Base-by-base conservation (phyloP, 495 filamentous ascomycete genomes). In the Xylaria palmicola region DNA sequence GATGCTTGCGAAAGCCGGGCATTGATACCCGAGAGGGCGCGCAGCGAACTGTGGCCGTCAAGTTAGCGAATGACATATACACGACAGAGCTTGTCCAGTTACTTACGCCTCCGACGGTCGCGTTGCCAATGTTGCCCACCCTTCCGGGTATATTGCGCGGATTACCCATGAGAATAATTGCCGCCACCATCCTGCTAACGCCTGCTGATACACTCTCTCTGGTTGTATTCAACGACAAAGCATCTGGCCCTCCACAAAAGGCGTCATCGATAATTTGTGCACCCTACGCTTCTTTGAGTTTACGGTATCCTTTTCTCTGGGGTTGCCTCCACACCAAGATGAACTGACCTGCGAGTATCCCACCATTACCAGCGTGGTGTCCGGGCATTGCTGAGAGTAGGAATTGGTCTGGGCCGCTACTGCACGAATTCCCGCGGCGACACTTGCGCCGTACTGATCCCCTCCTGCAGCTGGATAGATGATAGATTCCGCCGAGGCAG, bases 181-280 rank as follows among this genome's bases (percentile, higher is more conserved):
- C 85, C 44, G 83, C 84, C 29, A 85, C 75, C 72, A 77, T 80
- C 34, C 70, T 75, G 26, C 77, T 65, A 6, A 81, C 70, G 5
- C 76, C 77, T 13, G 73, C 67, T 0, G 78, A 75, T 6, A 79
- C 73, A 36, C 84, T 72, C 7, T 70, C 75, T 12, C 74, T 73
- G 0, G 77, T 74, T 0, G 75, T 79, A 62, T 79, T 79, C 49
- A 80, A 62, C n/a, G 77, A 77, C 32, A 75, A 65, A 41, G 80
- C 77, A 52, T 83, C 81, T 3, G 81, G 82, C 2, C 83, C 85
- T 29, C 84, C 85, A 68, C 84, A 86, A 29, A 86, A 73, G 39
- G 82, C 83, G 56, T 82, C 80, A 57, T 87, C 84, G 50, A 86
- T 74, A 60, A 86, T 85, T 69, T 86, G 80, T 44, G 74, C 83